Evolutionary conservation across 352 stramenopile species (phyloP).

Genomic region (Sclerospora graminicola): DNA sequence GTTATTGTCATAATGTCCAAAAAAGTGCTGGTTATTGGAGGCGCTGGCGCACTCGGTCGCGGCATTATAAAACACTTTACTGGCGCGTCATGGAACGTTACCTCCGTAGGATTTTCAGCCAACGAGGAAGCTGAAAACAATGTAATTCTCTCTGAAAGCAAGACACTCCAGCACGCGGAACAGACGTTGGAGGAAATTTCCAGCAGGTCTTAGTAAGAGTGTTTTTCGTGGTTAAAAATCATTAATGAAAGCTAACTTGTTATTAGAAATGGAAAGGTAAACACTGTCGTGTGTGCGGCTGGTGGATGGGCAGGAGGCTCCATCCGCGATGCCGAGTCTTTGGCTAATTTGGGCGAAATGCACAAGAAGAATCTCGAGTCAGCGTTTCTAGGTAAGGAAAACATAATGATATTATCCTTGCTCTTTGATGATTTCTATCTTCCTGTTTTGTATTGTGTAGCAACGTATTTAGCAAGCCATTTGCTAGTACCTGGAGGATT

Average conservation of each 20-base stretch:
- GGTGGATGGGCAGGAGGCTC: conserved; percentile 64
- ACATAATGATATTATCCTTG: background rate
- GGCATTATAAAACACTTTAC: conserved; percentile 52
- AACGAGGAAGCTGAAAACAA: conserved; percentile 44
- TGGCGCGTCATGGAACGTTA: conserved; percentile 50
- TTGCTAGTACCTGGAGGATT: conserved; percentile 50
- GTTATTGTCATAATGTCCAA: too few relatives aligned
- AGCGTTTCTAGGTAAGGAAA: conserved; percentile 52
- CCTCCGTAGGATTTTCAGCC: conserved; percentile 57
- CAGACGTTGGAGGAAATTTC: conserved; percentile 44
- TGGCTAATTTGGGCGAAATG: conserved; percentile 62
- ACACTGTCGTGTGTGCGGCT: conserved; percentile 71
- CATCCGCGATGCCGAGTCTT: conserved; percentile 28
- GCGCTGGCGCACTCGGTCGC: conserved; percentile 60
- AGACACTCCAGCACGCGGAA: conserved; percentile 40
- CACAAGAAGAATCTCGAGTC: conserved; percentile 76
- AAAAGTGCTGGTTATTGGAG: conserved; percentile 68
- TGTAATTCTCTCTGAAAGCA: conserved; percentile 37
- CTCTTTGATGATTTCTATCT: background rate
- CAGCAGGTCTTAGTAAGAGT: conserved; percentile 10
- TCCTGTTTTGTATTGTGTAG: conserved; percentile 18
- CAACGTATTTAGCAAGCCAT: conserved; percentile 72
- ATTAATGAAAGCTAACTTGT: background rate
- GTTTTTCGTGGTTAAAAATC: background rate
- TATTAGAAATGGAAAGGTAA: conserved; percentile 40